Evolutionary conservation across 1,284 basidiomycete species (phyloP), one percentile per base, ranked within the genome.

Genomic region (Ceraceosorus guamensis): DNA sequence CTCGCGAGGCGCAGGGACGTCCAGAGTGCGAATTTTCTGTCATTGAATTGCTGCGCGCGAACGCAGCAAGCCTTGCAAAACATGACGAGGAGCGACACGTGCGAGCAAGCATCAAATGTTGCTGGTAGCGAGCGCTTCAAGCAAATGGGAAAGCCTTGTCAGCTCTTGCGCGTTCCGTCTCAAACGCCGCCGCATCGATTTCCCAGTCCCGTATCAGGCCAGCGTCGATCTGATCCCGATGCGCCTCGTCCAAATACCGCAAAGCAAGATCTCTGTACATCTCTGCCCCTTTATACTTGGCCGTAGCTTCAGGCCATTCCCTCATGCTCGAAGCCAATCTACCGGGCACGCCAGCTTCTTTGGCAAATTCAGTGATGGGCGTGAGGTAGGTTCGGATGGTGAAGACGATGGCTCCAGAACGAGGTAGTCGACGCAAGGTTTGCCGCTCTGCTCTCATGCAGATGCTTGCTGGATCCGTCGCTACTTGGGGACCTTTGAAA

Each of bases 311-410:
- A 1, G 84, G 82, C 86, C 86, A 87, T 65, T 82, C 83, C 48
- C 83, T 76, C 46, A 89, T 78, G 3, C 86, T 85, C 56, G 81
- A 82, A 10, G 84, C 86, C 68, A 88, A 72, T 35, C 87, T 79
- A 48, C 81, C 84, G 0, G 85, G 82, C 6, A 86, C 82, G 0
- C 85, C 86, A 13, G 77, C 79, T 70, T 88, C 87, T 53, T 78
- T 67, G 32, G 77, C 83, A 1, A 89, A 73, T 46, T 82, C 79
- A 41, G 79, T 80, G 7, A 88, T 73, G 5, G 82, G 82, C n/a
- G 82, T 82, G 57, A 85, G 66, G 73, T 88, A 87, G 39, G 85
- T 86, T 14, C 67, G 80, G 65, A 89, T 86, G 44, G 84, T 86
- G 72, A 89, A 89, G n/a, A 86, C 79, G 45, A 89, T 80, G 13